Percentiles rank a stretch among this genome's conserved stretches.
Evolutionary conservation across 805 yeast species (phyloP).

Genomic region (Candida michaelii): DNA sequence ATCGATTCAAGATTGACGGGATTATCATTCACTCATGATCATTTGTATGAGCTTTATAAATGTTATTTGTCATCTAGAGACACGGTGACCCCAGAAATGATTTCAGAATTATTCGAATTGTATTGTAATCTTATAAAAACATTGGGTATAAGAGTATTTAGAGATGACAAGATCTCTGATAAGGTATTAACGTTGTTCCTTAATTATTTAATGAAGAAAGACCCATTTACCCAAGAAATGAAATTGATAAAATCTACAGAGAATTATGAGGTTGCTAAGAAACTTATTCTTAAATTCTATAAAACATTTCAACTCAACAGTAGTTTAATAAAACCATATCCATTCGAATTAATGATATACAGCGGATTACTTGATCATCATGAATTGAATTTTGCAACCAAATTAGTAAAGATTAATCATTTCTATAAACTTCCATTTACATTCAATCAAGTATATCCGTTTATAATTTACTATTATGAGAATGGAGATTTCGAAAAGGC

Average conservation of each 20-base stretch:
- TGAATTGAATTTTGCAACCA: slow-evolving; percentile 35
- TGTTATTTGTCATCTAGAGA: slow-evolving; percentile 16
- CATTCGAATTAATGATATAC: slow-evolving; percentile 31
- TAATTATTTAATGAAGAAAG: slow-evolving; percentile 24
- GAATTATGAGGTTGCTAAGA: slow-evolving; percentile 26
- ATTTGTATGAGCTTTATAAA: slow-evolving; percentile 23
- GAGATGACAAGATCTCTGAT: slow-evolving; percentile 8
- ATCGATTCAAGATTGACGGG: slow-evolving; percentile 20
- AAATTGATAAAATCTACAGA: slow-evolving; percentile 14
- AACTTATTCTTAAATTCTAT: slow-evolving; percentile 25
- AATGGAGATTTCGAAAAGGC: slow-evolving; percentile 31
- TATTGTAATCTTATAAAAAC: slow-evolving; percentile 17
- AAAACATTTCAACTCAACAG: slow-evolving; percentile 12
- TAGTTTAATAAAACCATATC: slow-evolving; percentile 21
- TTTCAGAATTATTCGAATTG: slow-evolving; percentile 20
- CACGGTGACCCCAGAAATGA: slow-evolving; percentile 15
- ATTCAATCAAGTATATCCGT: slow-evolving; percentile 40
- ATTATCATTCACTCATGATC: slow-evolving; percentile 8
- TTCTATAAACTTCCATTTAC: slow-evolving; percentile 31
- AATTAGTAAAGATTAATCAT: slow-evolving; percentile 26
- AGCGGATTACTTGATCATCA: slow-evolving; percentile 31
- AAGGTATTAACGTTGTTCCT: slow-evolving; percentile 19
- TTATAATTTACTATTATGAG: slow-evolving; percentile 35
- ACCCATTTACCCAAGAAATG: slow-evolving; percentile 20
- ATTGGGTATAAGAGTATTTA: not conserved